Evolutionary conservation across 129 eudicot species (phyloP).

Genomic region (Saposhnikovia divaricata): DNA sequence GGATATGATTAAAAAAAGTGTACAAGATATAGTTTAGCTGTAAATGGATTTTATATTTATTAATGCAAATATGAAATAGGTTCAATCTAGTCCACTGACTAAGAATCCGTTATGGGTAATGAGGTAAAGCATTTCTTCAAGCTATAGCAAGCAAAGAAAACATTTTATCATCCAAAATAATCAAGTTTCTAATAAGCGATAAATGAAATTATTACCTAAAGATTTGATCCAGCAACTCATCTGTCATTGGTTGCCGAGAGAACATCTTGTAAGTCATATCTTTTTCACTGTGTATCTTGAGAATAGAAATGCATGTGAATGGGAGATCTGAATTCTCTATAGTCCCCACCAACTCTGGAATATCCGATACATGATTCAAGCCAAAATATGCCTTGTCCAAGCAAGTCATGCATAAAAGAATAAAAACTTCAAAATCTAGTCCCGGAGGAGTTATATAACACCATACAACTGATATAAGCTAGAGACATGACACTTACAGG

Average conservation of each 20-base stretch:
- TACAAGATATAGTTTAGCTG: background rate
- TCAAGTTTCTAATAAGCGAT: background rate
- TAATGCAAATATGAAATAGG: background rate
- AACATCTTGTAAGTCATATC: slow-evolving; percentile 86
- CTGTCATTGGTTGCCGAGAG: slow-evolving; percentile 69
- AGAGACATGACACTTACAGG: slow-evolving; percentile 42
- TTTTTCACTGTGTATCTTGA: slow-evolving; percentile 50
- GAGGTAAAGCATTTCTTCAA: background rate
- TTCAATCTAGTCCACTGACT: background rate
- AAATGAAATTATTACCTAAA: slow-evolving; percentile 54
- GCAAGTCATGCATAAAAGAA: background rate
- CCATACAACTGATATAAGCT: background rate
- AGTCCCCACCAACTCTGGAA: slow-evolving; percentile 83
- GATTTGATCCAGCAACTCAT: slow-evolving; percentile 57
- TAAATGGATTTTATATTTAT: background rate
- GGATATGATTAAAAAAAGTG: background rate
- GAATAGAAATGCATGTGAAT: slow-evolving; percentile 70
- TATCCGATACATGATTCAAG: slow-evolving; percentile 34
- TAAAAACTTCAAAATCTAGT: background rate
- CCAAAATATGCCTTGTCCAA: slow-evolving; percentile 71
- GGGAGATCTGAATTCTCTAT: slow-evolving; percentile 58
- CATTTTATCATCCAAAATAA: background rate
- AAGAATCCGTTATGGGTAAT: background rate
- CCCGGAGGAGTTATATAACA: background rate
- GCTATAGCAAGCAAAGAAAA: background rate